These are phyloP conservation scores for Penium margaritaceum DNA, from an alignment of 139 green algal species.

Conservation along the genomic window DNA sequence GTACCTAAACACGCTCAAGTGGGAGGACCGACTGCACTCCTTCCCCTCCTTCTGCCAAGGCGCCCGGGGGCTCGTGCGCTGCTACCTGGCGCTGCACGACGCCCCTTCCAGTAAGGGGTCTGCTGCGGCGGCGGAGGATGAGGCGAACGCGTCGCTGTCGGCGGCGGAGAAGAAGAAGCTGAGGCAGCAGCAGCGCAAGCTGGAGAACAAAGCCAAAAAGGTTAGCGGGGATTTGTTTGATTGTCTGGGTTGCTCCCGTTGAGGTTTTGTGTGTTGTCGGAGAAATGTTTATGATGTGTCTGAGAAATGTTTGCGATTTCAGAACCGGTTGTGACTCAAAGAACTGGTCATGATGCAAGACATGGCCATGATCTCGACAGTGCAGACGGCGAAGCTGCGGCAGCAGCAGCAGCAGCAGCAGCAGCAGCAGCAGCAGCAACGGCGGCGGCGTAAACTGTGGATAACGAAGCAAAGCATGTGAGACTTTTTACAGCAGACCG, in stretches of 20 bases:
- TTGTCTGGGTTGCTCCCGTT: neutral
- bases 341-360: too few species aligned
- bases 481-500: too few species aligned
- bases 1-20: constrained; percentile 81
- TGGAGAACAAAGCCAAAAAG: constrained; percentile 39
- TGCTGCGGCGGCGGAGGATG: constrained; percentile 36
- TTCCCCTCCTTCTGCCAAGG: constrained; percentile 65
- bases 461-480: too few species aligned
- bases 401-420: neutral
- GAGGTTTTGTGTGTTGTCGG: neutral
- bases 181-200: constrained; percentile 48
- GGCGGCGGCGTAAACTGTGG: neutral
- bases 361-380: too few species aligned
- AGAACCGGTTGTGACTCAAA: neutral
- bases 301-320: neutral
- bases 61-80: constrained; percentile 60
- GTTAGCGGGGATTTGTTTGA: constrained; percentile 31
- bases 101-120: constrained; percentile 10
- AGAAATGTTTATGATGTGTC: neutral
- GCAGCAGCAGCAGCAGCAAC: too few species aligned
- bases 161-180: constrained; percentile 42
- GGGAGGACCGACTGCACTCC: constrained; percentile 72
- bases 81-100: constrained; percentile 43
- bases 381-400: neutral
- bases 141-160: constrained; percentile 27